Evolutionary conservation across 371 early-diverging fungal species (phyloP), one percentile per base, ranked within the genome.

Genomic region (Apophysomyces variabilis): DNA sequence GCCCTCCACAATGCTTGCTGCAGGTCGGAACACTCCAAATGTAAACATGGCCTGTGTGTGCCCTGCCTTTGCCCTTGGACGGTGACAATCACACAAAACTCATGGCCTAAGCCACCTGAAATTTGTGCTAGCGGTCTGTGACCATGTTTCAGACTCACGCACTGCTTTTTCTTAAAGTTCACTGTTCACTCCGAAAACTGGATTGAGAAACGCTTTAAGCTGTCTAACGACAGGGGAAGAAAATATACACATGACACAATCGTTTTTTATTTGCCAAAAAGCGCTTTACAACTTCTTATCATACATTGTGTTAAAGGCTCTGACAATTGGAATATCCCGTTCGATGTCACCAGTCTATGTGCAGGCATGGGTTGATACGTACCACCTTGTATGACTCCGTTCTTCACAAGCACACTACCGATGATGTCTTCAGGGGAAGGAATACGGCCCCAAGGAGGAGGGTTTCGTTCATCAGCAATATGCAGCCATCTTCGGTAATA

Each of bases 391-490:
- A 90, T 87, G 3, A 66, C 65, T 2, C 88, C 89, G 56, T 82
- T 71, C 26, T 78, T 65, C 8, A 91, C 66, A 57, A 86, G 80
- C 1, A 93, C 89, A 37, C 85, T 85, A 8, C 95, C 95, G 68
- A 95, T 78, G 50, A 93, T 92, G 69, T 95, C 93, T 68, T 94
- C 93, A 7, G 93, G 92, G 58, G 81, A 80, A 26, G 87, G 86
- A 57, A 89, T 90, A 36, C 95, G 82, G 39, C 92, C 93, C 82
- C 86, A 92, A 26, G 89, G 77, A 35, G 88, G 74, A 35, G 84
- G 87, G 50, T 88, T 80, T 5, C 93, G 86, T 59, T 80, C 75
- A 72, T 92, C 93, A 1, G 73, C 75, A 38, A 85, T 67, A 75
- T 85, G 83, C 26, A 83, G 38, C 85, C 85, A 85, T 5, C 85